Evolutionary conservation across 331 rosid species (phyloP).

Genomic region (Erythrophleum ivorense): DNA sequence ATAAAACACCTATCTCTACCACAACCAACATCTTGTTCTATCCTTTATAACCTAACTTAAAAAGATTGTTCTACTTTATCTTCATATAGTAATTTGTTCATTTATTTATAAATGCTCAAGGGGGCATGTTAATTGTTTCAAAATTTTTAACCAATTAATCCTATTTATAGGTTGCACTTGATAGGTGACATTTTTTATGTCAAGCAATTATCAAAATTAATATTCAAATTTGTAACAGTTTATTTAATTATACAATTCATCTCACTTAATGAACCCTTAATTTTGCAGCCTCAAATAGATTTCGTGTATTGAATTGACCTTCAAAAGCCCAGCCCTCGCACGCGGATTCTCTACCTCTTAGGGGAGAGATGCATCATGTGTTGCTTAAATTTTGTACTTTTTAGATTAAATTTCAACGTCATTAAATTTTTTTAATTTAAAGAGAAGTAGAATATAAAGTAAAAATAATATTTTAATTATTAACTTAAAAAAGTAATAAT

Average conservation of each 20-base stretch:
- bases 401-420: too few species aligned
- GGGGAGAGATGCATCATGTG: too few species aligned
- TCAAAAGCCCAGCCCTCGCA: too few species aligned
- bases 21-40: not conserved
- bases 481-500: too few species aligned
- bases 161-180: not conserved
- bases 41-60: not conserved
- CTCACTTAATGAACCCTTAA: not conserved
- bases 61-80: not conserved
- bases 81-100: not conserved
- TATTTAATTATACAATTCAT: too few species aligned
- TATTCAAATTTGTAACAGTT: too few species aligned
- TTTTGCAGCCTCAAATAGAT: not conserved
- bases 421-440: too few species aligned
- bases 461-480: too few species aligned
- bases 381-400: too few species aligned
- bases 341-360: too few species aligned
- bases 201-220: not conserved
- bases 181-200: not conserved
- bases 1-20: not conserved
- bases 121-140: not conserved
- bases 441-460: too few species aligned
- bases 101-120: not conserved
- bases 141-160: not conserved
- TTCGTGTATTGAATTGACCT: too few species aligned